Conservation (phyloP, 83 land plant genomes). For the Isoetes engelmannii region DNA sequence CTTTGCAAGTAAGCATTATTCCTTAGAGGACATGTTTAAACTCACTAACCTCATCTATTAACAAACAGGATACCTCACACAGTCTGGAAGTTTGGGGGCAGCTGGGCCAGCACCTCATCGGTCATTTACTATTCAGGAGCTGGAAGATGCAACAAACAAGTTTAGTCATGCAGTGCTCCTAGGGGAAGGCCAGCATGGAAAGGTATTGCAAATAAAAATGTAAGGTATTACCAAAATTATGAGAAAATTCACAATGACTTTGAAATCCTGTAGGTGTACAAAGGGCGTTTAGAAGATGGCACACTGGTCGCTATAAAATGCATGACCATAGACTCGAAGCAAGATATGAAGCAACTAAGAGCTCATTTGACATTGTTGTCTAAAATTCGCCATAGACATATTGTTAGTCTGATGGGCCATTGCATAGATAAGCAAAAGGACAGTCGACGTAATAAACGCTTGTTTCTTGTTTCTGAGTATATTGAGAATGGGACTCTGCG, state of each 20-base stretch:
- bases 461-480: slow-evolving; percentile 50
- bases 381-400: slow-evolving; percentile 51
- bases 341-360: slow-evolving; percentile 30
- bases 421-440: slow-evolving; percentile 41
- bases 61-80: slow-evolving; percentile 7
- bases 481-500: slow-evolving; percentile 51
- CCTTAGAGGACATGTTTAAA: background rate
- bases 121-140: background rate
- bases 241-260: background rate
- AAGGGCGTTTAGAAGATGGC: slow-evolving; percentile 52
- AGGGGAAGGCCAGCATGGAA: slow-evolving; percentile 10
- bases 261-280: slow-evolving; percentile 35
- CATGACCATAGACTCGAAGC: slow-evolving; percentile 43
- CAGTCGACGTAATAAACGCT: slow-evolving; percentile 22
- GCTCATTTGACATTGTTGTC: slow-evolving; percentile 43
- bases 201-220: no score
- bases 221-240: background rate
- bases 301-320: slow-evolving; percentile 48
- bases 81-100: slow-evolving; percentile 6
- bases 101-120: background rate
- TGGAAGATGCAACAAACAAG: slow-evolving; percentile 1
- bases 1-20: background rate
- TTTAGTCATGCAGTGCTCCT: background rate
- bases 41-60: background rate
- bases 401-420: slow-evolving; percentile 66